A percentile compares a stretch with the other conserved stretches of the same genome.
Evolutionary conservation across 495 filamentous ascomycete species (phyloP).

Genomic region (Viridothelium virens): DNA sequence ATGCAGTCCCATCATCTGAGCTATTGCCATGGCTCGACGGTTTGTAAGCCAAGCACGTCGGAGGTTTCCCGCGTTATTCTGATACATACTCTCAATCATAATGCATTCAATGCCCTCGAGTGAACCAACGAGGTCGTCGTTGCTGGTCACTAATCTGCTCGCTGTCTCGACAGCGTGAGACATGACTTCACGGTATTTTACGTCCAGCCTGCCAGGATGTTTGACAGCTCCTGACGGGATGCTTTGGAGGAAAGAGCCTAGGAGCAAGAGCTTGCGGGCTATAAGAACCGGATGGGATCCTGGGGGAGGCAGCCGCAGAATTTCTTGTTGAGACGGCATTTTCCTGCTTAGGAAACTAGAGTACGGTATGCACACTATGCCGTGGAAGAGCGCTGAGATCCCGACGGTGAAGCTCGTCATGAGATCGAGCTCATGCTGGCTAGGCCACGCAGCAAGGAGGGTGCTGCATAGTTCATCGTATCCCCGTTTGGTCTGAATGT

Average conservation of each 20-base stretch:
- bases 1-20: constrained; percentile 43
- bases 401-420: constrained; percentile 15
- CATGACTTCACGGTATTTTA: no score
- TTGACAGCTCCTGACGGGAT: no score
- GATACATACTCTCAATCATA: constrained; percentile 16
- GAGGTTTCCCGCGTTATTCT: constrained; percentile 18
- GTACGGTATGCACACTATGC: constrained; percentile 17
- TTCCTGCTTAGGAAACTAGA: neutral
- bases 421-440: constrained; percentile 17
- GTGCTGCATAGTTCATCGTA: no score
- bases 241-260: constrained; percentile 21
- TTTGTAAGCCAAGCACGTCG: constrained; percentile 18
- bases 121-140: constrained; percentile 19
- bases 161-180: constrained; percentile 12
- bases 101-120: constrained; percentile 21
- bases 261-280: constrained; percentile 41
- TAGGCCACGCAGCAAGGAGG: constrained; percentile 2
- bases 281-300: constrained; percentile 41
- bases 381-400: constrained; percentile 12
- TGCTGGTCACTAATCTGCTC: constrained; percentile 14
- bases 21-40: constrained; percentile 26
- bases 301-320: constrained; percentile 35
- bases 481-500: no score
- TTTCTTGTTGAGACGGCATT: constrained; percentile 18
- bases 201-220: no score